phyloP scores from a whole-genome alignment of 306 rosid species.

The Dalbergia oliveri region DNA sequence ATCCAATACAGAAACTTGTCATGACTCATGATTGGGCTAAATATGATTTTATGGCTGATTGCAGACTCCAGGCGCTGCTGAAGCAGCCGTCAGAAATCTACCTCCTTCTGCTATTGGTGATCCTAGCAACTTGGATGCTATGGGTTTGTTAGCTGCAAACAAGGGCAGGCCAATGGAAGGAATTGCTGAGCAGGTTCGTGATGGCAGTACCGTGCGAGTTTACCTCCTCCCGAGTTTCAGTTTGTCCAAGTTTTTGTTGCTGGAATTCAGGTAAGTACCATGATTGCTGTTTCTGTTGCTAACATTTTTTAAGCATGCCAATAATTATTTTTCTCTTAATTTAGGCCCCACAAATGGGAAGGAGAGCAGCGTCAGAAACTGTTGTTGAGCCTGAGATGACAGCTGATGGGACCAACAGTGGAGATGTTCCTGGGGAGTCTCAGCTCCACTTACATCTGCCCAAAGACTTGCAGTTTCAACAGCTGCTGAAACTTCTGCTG shows the following conservation, averaged over 20 bases:
- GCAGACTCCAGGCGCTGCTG: slow-evolving; percentile 86
- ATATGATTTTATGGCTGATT: slow-evolving; percentile 44
- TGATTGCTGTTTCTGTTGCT: slow-evolving; percentile 18
- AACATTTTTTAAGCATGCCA: slow-evolving; percentile 1
- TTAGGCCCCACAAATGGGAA: slow-evolving; percentile 90
- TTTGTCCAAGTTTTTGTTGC: slow-evolving; percentile 94
- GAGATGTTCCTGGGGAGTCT: slow-evolving; percentile 68
- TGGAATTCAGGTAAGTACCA: slow-evolving; percentile 78
- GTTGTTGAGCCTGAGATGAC: slow-evolving; percentile 62
- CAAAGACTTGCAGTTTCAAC: slow-evolving; percentile 82
- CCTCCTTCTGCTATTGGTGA: slow-evolving; percentile 95
- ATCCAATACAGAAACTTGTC: slow-evolving; percentile 20
- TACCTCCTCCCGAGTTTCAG: slow-evolving; percentile 91
- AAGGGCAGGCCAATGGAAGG: slow-evolving; percentile 88
- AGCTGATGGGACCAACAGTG: slow-evolving; percentile 66
- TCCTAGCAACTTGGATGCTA: slow-evolving; percentile 83
- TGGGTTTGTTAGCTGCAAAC: slow-evolving; percentile 80
- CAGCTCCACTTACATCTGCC: slow-evolving; percentile 80
- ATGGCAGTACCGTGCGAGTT: slow-evolving; percentile 87
- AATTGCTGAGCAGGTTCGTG: slow-evolving; percentile 94
- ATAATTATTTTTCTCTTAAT: slow-evolving; percentile 28
- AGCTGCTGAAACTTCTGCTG: slow-evolving; percentile 62
- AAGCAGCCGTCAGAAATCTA: slow-evolving; percentile 75
- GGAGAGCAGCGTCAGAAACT: slow-evolving; percentile 65
- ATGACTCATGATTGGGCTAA: background rate